Conservation (phyloP, 163 green algal genomes). For the Prototheca stagnorum region DNA sequence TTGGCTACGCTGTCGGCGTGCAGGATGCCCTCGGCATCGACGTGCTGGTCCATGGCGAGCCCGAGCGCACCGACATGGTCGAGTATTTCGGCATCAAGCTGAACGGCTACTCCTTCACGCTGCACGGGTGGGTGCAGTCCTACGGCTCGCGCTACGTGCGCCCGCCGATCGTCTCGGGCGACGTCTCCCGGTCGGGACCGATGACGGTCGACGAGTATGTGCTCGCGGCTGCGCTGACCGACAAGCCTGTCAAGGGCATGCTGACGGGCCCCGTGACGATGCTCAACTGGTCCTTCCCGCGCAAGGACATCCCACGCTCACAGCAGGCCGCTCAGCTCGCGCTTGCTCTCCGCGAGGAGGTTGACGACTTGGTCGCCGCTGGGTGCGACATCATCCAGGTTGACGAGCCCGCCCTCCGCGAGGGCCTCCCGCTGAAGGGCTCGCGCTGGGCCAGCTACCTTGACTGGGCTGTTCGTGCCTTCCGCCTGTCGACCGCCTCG, state of each 20-base stretch:
- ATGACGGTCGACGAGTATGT: slow-evolving; percentile 77
- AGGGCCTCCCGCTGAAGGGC: slow-evolving; percentile 77
- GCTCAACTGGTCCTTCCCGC: slow-evolving; percentile 84
- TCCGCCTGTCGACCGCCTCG: slow-evolving; percentile 49
- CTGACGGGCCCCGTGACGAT: slow-evolving; percentile 82
- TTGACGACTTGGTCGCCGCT: slow-evolving; percentile 60
- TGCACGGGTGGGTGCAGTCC: slow-evolving; percentile 69
- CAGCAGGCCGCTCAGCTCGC: slow-evolving; percentile 63
- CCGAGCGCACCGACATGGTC: slow-evolving; percentile 81
- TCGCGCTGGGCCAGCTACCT: slow-evolving; percentile 56
- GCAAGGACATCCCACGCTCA: slow-evolving; percentile 57
- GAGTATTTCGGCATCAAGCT: slow-evolving; percentile 81
- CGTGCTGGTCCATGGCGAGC: slow-evolving; percentile 83
- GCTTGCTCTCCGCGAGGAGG: slow-evolving; percentile 62
- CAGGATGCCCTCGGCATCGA: slow-evolving; percentile 70
- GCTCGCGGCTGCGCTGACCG: slow-evolving; percentile 53
- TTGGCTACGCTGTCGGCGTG: slow-evolving; percentile 44
- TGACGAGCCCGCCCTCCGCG: slow-evolving; percentile 78
- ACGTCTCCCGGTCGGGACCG: slow-evolving; percentile 34
- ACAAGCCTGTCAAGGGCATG: slow-evolving; percentile 82
- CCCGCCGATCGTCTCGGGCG: slow-evolving; percentile 66
- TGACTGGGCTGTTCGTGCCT: slow-evolving; percentile 68
- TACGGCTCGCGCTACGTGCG: slow-evolving; percentile 76
- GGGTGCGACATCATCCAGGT: slow-evolving; percentile 78
- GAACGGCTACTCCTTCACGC: slow-evolving; percentile 50